These are phyloP conservation scores for Miscanthus lutarioriparius DNA, from an alignment of 176 grass and related monocot species.

Conservation along the genomic window DNA sequence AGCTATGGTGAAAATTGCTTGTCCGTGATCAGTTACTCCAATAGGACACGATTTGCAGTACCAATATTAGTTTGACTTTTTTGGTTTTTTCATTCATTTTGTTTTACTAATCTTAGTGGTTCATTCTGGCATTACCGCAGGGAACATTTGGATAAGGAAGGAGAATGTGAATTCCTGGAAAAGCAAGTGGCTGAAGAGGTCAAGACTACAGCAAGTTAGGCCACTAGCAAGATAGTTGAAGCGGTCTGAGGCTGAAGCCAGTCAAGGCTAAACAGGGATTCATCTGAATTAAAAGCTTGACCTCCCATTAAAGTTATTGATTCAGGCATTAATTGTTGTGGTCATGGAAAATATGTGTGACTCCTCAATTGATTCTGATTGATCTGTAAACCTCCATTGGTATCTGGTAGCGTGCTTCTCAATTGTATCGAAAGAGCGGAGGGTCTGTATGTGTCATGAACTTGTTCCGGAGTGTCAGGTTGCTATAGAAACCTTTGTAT, in stretches of 20 bases:
- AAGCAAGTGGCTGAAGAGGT: conserved; percentile 42
- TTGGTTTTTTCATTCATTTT: neutral
- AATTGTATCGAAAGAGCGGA: neutral
- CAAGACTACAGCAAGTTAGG: conserved; percentile 9
- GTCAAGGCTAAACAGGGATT: neutral
- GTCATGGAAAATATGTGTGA: neutral
- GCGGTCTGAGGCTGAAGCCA: conserved; percentile 19
- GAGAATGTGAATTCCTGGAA: conserved; percentile 50
- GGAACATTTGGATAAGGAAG: conserved; percentile 72
- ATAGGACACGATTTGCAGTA: neutral
- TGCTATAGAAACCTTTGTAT: conserved; percentile 12
- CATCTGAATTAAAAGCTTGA: neutral
- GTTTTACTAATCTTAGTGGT: neutral
- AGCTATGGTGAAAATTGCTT: neutral
- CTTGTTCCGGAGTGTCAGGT: neutral
- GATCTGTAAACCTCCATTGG: neutral
- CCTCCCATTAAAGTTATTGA: neutral
- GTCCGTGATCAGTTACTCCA: neutral
- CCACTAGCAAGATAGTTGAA: conserved; percentile 22
- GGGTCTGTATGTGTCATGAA: conserved; percentile 20
- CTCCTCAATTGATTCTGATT: conserved; percentile 6
- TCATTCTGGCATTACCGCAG: conserved; percentile 27
- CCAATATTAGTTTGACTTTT: neutral
- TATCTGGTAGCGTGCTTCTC: conserved; percentile 15
- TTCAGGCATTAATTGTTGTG: conserved; percentile 16